phyloP scores from a whole-genome alignment of 73 alveolate genomes.

The Tetrahymena thermophila region DNA sequence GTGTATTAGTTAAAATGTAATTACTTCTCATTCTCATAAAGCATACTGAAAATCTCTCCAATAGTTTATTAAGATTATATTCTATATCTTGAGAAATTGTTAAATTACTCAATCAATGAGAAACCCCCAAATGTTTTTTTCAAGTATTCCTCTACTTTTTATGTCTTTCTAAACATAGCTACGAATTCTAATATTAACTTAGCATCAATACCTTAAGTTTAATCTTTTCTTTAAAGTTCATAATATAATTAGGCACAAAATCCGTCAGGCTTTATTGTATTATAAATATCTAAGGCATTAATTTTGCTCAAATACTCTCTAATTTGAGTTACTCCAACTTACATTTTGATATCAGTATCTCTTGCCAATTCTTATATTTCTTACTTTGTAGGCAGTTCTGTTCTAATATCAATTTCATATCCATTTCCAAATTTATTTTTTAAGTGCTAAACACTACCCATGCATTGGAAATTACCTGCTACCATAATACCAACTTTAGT shows the following conservation, averaged over 20 bases:
- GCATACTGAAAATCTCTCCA: constrained; percentile 31
- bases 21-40: constrained; percentile 35
- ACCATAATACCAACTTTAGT: constrained; percentile 69
- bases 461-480: constrained; percentile 54
- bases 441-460: constrained; percentile 52
- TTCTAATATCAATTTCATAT: constrained; percentile 43
- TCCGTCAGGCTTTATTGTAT: constrained; percentile 4
- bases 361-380: neutral
- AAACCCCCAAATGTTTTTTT: neutral
- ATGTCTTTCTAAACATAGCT: constrained; percentile 26
- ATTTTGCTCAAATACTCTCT: neutral
- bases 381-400: neutral
- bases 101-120: constrained; percentile 40
- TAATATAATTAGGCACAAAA: constrained; percentile 35
- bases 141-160: constrained; percentile 4
- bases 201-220: constrained; percentile 4
- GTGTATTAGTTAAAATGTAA: constrained; percentile 29
- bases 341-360: neutral
- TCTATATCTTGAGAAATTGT: constrained; percentile 40
- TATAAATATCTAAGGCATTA: neutral
- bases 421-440: constrained; percentile 60
- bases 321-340: constrained; percentile 9
- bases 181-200: constrained; percentile 26
- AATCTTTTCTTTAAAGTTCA: constrained; percentile 13
- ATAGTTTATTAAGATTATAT: constrained; percentile 14